These are phyloP conservation scores for Tetragonia tetragonoides DNA, from an alignment of 148 eudicot genomes.

Conservation along the genomic window DNA sequence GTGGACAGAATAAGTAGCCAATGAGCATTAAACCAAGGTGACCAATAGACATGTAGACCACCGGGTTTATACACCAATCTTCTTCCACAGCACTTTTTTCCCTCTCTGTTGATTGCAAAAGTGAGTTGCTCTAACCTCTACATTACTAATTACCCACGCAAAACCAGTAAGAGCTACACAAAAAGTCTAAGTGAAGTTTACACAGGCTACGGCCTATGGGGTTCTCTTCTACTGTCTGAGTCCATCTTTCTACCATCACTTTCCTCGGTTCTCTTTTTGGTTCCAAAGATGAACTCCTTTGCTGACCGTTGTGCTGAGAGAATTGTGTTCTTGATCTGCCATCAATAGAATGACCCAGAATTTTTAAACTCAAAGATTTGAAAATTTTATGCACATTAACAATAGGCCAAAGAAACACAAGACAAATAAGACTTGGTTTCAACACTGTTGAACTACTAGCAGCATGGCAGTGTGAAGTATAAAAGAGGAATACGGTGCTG, in stretches of 20 bases:
- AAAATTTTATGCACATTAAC: background rate
- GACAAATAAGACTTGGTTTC: background rate
- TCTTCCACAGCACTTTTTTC: no score
- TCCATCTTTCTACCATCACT: conserved; percentile 28
- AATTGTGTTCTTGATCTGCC: conserved; percentile 64
- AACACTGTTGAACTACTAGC: background rate
- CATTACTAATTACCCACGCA: background rate
- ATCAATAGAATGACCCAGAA: conserved; percentile 5
- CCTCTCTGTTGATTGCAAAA: background rate
- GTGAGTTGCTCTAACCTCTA: background rate
- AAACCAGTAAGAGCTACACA: background rate
- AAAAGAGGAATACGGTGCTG: background rate
- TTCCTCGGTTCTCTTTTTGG: conserved; percentile 35
- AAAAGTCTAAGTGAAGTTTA: background rate
- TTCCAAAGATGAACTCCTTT: conserved; percentile 61
- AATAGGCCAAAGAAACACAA: background rate
- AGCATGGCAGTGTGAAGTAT: background rate
- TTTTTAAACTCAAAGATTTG: background rate
- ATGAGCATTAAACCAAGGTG: no score
- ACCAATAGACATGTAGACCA: no score
- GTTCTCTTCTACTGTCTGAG: conserved; percentile 36
- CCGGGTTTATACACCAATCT: no score
- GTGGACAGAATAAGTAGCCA: no score
- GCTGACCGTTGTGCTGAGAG: conserved; percentile 59
- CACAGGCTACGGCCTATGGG: conserved; percentile 22